Percentiles rank a stretch among this genome's conserved stretches.
Evolutionary conservation across 2,329 filamentous ascomycete genomes (phyloP).

Genomic region (Dactylonectria macrodidyma): DNA sequence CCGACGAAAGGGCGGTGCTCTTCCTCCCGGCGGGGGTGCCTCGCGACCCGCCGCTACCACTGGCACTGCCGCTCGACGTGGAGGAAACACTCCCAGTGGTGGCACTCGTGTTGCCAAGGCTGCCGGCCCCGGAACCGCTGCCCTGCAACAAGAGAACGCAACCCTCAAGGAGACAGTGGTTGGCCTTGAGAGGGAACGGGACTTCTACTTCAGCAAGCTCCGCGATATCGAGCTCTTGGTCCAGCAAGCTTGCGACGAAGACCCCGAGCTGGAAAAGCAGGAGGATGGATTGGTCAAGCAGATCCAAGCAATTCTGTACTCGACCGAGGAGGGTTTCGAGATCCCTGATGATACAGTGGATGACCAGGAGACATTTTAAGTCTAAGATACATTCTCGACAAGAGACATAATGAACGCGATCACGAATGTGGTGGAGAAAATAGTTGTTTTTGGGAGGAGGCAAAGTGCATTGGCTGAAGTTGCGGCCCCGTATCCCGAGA

Average conservation of each 20-base stretch:
- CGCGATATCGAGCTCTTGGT: conserved; percentile 96
- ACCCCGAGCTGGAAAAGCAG: conserved; percentile 94
- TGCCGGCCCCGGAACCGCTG: conserved; percentile 74
- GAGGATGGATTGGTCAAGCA: conserved; percentile 94
- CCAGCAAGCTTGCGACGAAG: conserved; percentile 92
- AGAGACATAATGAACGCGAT: conserved; percentile 47
- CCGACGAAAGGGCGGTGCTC: conserved; percentile 83
- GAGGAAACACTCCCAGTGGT: conserved; percentile 76
- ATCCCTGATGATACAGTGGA: conserved; percentile 83
- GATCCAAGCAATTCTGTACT: conserved; percentile 97
- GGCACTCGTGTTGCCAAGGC: conserved; percentile 63
- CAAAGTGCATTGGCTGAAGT: conserved; percentile 46
- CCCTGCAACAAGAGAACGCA: conserved; percentile 86
- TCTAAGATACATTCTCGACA: conserved; percentile 26
- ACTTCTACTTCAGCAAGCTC: conserved; percentile 99
- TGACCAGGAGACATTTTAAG: conserved; percentile 85
- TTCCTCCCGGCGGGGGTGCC: conserved; percentile 66
- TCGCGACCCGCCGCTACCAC: conserved; percentile 65
- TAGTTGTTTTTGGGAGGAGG: conserved; percentile 37
- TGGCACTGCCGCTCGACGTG: conserved; percentile 66
- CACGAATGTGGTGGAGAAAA: conserved; percentile 43
- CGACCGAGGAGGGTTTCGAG: conserved; percentile 93
- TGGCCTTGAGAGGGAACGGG: conserved; percentile 93
- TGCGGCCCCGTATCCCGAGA: conserved; percentile 44
- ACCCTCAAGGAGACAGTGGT: conserved; percentile 96